Conservation (phyloP, 2,329 filamentous ascomycete species). For the Verticillium zaregamsianum region DNA sequence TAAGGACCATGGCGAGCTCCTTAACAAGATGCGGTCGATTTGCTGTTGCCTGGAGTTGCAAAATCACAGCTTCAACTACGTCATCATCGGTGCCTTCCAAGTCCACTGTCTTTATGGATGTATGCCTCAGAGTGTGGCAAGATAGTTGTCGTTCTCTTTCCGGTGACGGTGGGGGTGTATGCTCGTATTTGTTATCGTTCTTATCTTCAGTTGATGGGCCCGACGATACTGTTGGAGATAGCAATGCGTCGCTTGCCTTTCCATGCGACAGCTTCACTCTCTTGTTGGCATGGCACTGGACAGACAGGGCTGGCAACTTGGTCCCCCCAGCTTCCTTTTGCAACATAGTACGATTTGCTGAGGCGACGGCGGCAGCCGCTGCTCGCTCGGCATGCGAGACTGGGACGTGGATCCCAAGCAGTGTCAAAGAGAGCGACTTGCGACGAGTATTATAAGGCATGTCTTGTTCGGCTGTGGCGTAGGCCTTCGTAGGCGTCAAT, state of each 20-base stretch:
- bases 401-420: slow-evolving; percentile 85
- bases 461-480: slow-evolving; percentile 4
- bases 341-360: not conserved
- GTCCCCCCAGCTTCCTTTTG: not conserved
- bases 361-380: slow-evolving; percentile 36
- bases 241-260: slow-evolving; percentile 23
- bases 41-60: slow-evolving; percentile 81
- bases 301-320: not conserved
- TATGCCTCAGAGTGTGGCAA: not conserved
- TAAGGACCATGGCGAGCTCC: slow-evolving; percentile 79
- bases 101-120: slow-evolving; percentile 35
- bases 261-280: slow-evolving; percentile 77
- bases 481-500: too few species aligned
- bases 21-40: slow-evolving; percentile 95
- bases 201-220: slow-evolving; percentile 17
- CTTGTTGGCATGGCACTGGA: slow-evolving; percentile 47
- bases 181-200: slow-evolving; percentile 48
- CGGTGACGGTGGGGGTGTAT: slow-evolving; percentile 60
- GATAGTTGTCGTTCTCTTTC: not conserved
- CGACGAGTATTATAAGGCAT: slow-evolving; percentile 97
- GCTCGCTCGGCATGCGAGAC: slow-evolving; percentile 58
- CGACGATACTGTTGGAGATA: slow-evolving; percentile 21
- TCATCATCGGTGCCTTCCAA: slow-evolving; percentile 87
- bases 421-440: slow-evolving; percentile 90
- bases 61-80: slow-evolving; percentile 86